A percentile compares a stretch with the other conserved stretches of the same genome.
phyloP scores from a whole-genome alignment of 2,329 filamentous ascomycete species.

The Fusarium siculi region DNA sequence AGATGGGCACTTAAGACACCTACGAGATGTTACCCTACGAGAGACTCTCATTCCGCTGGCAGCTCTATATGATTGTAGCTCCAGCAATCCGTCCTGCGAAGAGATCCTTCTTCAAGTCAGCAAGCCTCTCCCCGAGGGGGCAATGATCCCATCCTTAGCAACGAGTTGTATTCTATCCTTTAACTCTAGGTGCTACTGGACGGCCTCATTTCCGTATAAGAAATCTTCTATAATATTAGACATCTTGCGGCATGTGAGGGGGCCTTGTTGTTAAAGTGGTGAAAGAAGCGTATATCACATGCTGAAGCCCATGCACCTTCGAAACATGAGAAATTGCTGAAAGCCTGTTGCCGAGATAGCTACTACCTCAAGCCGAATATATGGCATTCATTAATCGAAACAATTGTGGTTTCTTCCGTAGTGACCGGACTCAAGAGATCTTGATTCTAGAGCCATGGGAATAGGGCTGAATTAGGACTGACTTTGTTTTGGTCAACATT shows the following conservation, averaged over 20 bases:
- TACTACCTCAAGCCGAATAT: neutral
- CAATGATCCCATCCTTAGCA: neutral
- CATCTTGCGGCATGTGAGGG: neutral
- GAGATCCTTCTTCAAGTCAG: neutral
- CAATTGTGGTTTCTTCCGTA: neutral
- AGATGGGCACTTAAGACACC: too few relatives aligned
- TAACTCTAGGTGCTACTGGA: neutral
- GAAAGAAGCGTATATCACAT: too few relatives aligned
- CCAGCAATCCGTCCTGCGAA: neutral
- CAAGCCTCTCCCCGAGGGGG: neutral
- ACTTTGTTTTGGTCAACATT: neutral
- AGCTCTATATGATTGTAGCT: neutral
- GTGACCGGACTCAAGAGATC: neutral
- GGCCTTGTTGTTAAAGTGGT: neutral
- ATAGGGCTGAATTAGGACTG: neutral
- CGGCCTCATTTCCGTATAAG: fast-evolving
- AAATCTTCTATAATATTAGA: neutral
- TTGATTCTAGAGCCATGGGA: too few relatives aligned
- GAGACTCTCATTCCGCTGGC: too few relatives aligned
- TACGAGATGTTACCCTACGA: neutral
- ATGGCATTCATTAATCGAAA: too few relatives aligned
- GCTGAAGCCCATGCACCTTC: neutral
- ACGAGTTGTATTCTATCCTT: neutral
- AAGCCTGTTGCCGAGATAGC: fast-evolving
- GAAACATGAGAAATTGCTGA: neutral